Conservation (phyloP, 257 asterid genomes). For the Gentiana macrophylla region DNA sequence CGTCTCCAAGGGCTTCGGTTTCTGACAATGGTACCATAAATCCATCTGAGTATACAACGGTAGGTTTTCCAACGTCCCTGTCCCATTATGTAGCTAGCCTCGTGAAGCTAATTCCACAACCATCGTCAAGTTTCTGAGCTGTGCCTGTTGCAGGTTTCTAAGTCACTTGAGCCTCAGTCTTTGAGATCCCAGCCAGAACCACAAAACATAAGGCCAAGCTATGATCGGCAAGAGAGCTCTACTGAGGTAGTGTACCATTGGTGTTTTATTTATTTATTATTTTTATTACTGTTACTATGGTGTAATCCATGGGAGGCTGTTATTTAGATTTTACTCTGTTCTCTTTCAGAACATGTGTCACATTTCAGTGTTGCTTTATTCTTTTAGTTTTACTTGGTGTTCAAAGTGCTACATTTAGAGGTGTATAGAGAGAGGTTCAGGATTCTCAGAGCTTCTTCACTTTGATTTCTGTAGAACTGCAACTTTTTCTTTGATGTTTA, state of each 20-base stretch:
- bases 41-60: slow-evolving; percentile 52
- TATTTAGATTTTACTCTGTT: no score
- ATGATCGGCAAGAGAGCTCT: slow-evolving; percentile 50
- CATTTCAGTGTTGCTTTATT: no score
- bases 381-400: no score
- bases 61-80: slow-evolving; percentile 25
- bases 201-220: slow-evolving; percentile 41
- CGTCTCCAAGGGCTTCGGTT: slow-evolving; percentile 84
- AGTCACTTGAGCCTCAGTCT: slow-evolving; percentile 19
- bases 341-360: no score
- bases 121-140: neutral
- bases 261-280: neutral
- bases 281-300: no score
- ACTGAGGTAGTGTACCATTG: slow-evolving; percentile 45
- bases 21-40: slow-evolving; percentile 70
- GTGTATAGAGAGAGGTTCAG: no score
- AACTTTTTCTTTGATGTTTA: no score
- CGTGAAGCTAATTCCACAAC: neutral
- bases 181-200: slow-evolving; percentile 47
- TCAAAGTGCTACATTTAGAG: no score
- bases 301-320: no score
- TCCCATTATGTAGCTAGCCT: neutral
- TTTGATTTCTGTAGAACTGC: no score
- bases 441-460: no score
- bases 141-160: neutral